Evolutionary conservation across 139 green algal species (phyloP), one percentile per base, ranked within the genome.

Genomic region (Micractinium sp.): DNA sequence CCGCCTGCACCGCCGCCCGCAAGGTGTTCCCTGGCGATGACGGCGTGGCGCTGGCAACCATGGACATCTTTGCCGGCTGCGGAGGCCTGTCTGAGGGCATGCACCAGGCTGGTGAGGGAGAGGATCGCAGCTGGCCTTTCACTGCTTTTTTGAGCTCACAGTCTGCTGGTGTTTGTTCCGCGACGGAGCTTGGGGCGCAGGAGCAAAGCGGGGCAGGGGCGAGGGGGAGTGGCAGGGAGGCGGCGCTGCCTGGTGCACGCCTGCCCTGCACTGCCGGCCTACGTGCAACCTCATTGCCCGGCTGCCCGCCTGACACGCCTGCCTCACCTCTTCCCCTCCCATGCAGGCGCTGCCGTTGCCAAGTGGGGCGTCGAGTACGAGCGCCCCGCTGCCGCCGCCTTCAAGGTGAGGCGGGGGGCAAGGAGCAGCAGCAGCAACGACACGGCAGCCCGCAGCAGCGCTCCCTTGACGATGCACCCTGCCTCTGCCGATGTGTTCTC

Each of bases 31-130:
- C 63, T n/a, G 78, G 47, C 38, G 75, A 93, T 88, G 91, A 96
- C 41, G 89, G 88, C 86, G 78, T 94, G 20, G 78, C 92, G 13
- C 91, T 98, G 77, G 76, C 41, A 15, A 98, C 97, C 13, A 93
- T 99, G 96, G 97, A 99, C 93, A 99, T 99, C 86, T 99, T 99
- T 95, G 97, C 97, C 1, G 97, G 96, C 47, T 99, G 97, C 89
- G 97, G 97, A 3, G 97, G 97, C 19, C 94, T 99, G 78, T 97
- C 93, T 9, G 97, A 99, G 92, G 97, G 97, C 84, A 95, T 99
- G 89, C 95, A 99, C 88, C 96, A 98, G 92, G 96, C 96, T 33
- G 74, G 93, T 76, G 4, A 85, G 77, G 9, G 27, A 22, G 27
- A 71, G 63, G 63, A 56, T 56, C 9, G 47, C 12, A 12, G 63